Percentiles rank a stretch among this genome's conserved stretches.
These are phyloP conservation scores for Pseudodiploospora longispora DNA, from an alignment of 2,329 filamentous ascomycete genomes.

Conservation along the genomic window DNA sequence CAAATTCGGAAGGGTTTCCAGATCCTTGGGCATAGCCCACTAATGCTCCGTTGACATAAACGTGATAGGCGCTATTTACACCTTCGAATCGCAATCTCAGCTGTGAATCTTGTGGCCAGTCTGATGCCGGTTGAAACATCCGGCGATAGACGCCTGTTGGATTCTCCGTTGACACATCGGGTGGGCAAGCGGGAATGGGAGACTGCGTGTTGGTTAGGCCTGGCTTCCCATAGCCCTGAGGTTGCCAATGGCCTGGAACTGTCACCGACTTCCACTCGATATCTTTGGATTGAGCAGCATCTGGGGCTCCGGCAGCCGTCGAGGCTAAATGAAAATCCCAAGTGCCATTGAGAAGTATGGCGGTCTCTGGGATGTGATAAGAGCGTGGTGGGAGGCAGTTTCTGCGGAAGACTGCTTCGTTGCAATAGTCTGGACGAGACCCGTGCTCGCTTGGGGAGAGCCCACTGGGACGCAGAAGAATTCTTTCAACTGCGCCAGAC, in stretches of 20 bases:
- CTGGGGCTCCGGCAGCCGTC: conserved; percentile 38
- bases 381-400: conserved; percentile 45
- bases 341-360: conserved; percentile 43
- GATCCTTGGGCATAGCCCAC: conserved; percentile 61
- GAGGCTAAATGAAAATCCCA: conserved; percentile 49
- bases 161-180: conserved; percentile 51
- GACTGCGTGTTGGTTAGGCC: conserved; percentile 60
- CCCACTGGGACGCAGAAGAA: conserved; percentile 13
- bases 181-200: conserved; percentile 58
- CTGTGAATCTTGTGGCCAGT: conserved; percentile 35
- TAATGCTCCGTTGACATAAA: conserved; percentile 55
- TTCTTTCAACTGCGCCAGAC: not conserved
- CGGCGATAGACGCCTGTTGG: conserved; percentile 54
- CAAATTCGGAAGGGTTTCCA: conserved; percentile 61
- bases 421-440: conserved; percentile 38
- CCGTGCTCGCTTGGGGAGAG: conserved; percentile 23
- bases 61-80: conserved; percentile 60
- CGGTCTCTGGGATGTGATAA: conserved; percentile 44
- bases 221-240: conserved; percentile 56
- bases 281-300: conserved; percentile 17
- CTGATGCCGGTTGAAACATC: conserved; percentile 41
- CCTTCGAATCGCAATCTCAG: conserved; percentile 59
- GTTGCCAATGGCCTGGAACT: conserved; percentile 61
- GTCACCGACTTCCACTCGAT: conserved; percentile 33
- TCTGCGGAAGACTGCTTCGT: conserved; percentile 43